Percentiles rank a stretch among this genome's conserved stretches.
Evolutionary conservation across 139 green algal genomes (phyloP).

Genomic region (Mesotaenium endlicherianum): DNA sequence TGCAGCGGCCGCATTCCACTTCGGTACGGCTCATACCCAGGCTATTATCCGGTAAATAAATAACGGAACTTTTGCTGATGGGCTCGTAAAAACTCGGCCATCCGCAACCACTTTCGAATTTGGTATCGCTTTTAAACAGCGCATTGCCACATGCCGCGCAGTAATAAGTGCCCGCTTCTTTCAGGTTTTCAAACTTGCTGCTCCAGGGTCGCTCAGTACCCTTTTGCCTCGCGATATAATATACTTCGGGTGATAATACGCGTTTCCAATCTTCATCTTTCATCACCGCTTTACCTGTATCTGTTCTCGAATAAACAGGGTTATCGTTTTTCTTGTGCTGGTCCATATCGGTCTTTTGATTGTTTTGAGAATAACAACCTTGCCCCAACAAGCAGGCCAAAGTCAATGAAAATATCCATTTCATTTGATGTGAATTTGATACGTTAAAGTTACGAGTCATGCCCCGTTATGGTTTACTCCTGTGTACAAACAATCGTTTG

Average conservation of each 20-base stretch:
- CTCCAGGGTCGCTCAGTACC: slow-evolving; percentile 3
- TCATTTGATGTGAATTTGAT: no score
- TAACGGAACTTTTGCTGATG: slow-evolving; percentile 70
- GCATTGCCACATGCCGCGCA: slow-evolving; percentile 61
- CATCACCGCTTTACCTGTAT: no score
- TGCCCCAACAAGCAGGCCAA: no score
- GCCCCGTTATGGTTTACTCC: no score
- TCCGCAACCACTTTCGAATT: slow-evolving; percentile 67
- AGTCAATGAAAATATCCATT: no score
- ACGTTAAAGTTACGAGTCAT: no score
- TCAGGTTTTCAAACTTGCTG: slow-evolving; percentile 60
- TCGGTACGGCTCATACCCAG: slow-evolving; percentile 74
- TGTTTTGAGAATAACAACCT: no score
- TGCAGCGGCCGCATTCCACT: slow-evolving; percentile 56
- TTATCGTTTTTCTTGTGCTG: no score
- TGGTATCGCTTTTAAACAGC: slow-evolving; percentile 58
- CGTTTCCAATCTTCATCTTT: no score
- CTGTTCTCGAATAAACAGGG: no score
- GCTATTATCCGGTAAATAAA: slow-evolving; percentile 47
- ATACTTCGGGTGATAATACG: background rate
- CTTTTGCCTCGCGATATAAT: background rate
- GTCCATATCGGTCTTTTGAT: no score
- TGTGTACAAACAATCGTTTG: no score
- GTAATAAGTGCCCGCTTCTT: slow-evolving; percentile 58
- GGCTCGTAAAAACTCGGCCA: slow-evolving; percentile 57